Evolutionary conservation across 345 rosid genomes (phyloP).

Genomic region (Ceriops decandra): DNA sequence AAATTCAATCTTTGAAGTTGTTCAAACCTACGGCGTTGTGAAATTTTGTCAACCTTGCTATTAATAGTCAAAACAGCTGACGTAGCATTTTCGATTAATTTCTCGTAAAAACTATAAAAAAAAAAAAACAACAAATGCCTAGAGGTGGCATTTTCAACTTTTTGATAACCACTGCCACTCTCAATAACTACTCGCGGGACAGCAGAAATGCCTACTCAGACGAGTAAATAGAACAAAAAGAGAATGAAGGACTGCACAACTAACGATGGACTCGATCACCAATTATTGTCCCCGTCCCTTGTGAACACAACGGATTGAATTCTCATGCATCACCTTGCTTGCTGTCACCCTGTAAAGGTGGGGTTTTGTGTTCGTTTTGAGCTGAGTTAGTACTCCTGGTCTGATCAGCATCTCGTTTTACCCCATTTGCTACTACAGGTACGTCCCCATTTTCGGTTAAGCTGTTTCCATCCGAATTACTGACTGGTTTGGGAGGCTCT

Average conservation of each 20-base stretch:
- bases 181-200: background rate
- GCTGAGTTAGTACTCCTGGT: conserved; percentile 21
- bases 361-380: conserved; percentile 23
- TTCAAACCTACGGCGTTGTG: too few species aligned
- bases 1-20: too few species aligned
- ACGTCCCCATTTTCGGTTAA: conserved; percentile 42
- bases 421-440: conserved; percentile 45
- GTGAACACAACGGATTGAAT: background rate
- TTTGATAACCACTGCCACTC: too few species aligned
- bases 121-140: too few species aligned
- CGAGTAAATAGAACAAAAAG: conserved; percentile 1
- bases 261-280: background rate
- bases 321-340: conserved; percentile 14
- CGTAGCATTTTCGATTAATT: too few species aligned
- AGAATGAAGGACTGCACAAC: conserved; percentile 16
- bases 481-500: conserved; percentile 48
- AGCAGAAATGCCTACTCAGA: conserved; percentile 1
- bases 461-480: conserved; percentile 32
- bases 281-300: background rate
- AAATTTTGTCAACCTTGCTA: too few species aligned
- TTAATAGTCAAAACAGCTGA: too few species aligned
- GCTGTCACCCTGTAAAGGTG: conserved; percentile 25
- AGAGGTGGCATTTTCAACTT: too few species aligned
- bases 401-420: conserved; percentile 36
- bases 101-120: too few species aligned